Evolutionary conservation across 2,329 filamentous ascomycete genomes (phyloP), one percentile per base, ranked within the genome.

Genomic region (Colletotrichum sp.): DNA sequence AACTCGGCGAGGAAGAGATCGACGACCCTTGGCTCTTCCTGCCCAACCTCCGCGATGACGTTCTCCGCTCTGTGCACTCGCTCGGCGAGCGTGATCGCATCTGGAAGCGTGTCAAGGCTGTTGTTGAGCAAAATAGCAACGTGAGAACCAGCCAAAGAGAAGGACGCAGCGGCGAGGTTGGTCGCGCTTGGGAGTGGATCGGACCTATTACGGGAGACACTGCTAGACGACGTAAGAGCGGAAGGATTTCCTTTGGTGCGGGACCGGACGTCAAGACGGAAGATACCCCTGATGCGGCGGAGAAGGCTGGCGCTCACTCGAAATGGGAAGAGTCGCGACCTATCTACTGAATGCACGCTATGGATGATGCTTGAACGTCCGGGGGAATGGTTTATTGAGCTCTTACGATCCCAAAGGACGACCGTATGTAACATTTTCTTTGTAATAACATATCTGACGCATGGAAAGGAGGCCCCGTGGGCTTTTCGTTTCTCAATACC

Each of bases 121-220:
- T 99, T 68, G 96, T 99, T 1, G 97, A 99, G 85, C 93, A 93
- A 84, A 99, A 99, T 84, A 94, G 95, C 76, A 99, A 99, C 81
- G 94, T 99, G 18, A 91, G 97, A 57, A 95, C 91, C 0, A 88
- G 90, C 86, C 85, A 96, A 90, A 86, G 96, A 88, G 87, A 94
- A 90, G 85, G 93, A 63, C 86, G 88, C 69, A 93, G 89, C 79
- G 92, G 92, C 39, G 92, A 94, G 81, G 89, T 94, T 34, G 91
- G 91, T 32, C 87, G 92, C 32, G 92, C 92, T 2, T 94, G 92
- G 92, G 92, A 94, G 81, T 94, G 92, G 92, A 93, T 94, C 77
- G 92, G 92, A 2, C 90, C 91, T 16, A 86, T 88, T 21, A 84
- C 86, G 21, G 88, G 87, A 21, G 87, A 87, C 39, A 84, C 82